A percentile compares a stretch with the other conserved stretches of the same genome.
Evolutionary conservation across 2,329 filamentous ascomycete species (phyloP).

Genomic region (Aspergillaceae sp.): DNA sequence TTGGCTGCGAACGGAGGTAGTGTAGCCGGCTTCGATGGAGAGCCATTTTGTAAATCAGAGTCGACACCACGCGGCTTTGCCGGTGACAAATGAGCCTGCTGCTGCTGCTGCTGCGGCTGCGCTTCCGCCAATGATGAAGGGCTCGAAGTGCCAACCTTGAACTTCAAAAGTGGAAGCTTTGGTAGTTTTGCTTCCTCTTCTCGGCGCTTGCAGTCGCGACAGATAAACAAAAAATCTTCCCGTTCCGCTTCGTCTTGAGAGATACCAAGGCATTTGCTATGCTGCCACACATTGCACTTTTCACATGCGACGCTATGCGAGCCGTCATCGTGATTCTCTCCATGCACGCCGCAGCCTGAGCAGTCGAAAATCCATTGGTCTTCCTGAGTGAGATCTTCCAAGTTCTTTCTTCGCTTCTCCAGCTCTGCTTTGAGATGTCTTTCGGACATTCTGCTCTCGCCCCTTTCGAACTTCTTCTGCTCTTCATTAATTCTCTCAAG

Average conservation of each 20-base stretch:
- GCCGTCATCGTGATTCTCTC: slow-evolving; percentile 82
- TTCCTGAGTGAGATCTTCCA: slow-evolving; percentile 65
- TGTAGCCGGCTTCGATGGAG: slow-evolving; percentile 11
- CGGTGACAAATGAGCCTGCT: slow-evolving; percentile 12
- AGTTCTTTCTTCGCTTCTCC: slow-evolving; percentile 66
- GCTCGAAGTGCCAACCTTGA: slow-evolving; percentile 37
- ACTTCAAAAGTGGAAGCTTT: slow-evolving; percentile 55
- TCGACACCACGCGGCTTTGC: slow-evolving; percentile 12
- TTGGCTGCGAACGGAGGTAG: slow-evolving; percentile 6
- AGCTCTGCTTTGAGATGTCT: slow-evolving; percentile 74
- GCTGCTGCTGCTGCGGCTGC: background rate
- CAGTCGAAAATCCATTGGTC: slow-evolving; percentile 95
- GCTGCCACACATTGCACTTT: slow-evolving; percentile 90
- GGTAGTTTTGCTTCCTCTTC: slow-evolving; percentile 54
- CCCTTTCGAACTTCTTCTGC: slow-evolving; percentile 51
- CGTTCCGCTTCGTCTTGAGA: slow-evolving; percentile 69
- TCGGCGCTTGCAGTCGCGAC: slow-evolving; percentile 64
- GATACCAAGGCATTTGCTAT: slow-evolving; percentile 84
- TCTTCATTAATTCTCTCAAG: slow-evolving; percentile 70
- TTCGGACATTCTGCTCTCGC: slow-evolving; percentile 60
- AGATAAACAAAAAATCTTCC: slow-evolving; percentile 81
- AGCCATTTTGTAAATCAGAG: slow-evolving; percentile 14
- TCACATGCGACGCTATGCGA: slow-evolving; percentile 92
- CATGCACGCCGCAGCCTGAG: slow-evolving; percentile 74
- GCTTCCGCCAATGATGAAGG: background rate